Conservation (phyloP, 805 yeast genomes). For the Candida koratica region DNA sequence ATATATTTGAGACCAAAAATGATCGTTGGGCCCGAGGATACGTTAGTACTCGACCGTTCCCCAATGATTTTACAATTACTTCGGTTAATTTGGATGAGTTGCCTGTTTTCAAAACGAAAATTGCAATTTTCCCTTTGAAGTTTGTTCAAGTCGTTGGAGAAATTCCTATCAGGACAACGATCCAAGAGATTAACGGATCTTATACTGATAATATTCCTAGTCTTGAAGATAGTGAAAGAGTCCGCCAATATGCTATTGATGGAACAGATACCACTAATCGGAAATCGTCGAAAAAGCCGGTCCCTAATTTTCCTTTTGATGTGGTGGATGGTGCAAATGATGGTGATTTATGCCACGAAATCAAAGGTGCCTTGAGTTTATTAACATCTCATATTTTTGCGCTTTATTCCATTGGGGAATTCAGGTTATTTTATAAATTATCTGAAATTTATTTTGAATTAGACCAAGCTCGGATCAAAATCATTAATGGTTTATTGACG, state of each 20-base stretch:
- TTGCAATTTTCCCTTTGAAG: conserved; percentile 60
- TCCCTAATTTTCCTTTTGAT: conserved; percentile 55
- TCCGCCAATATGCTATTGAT: conserved; percentile 22
- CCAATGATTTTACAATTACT: conserved; percentile 62
- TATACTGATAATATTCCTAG: conserved; percentile 26
- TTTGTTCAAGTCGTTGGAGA: conserved; percentile 46
- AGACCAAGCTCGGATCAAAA: conserved; percentile 54
- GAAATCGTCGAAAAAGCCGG: background rate
- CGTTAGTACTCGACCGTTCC: conserved; percentile 61
- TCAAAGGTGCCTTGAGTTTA: conserved; percentile 52
- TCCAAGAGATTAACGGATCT: conserved; percentile 27
- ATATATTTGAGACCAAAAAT: conserved; percentile 59
- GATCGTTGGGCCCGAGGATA: conserved; percentile 81
- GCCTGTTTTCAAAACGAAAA: conserved; percentile 50
- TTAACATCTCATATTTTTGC: conserved; percentile 64
- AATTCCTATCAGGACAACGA: conserved; percentile 32
- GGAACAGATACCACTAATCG: conserved; percentile 16
- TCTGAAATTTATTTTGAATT: conserved; percentile 50
- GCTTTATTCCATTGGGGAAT: conserved; percentile 68
- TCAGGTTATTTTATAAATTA: conserved; percentile 56
- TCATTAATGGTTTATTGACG: conserved; percentile 50
- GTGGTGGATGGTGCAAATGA: conserved; percentile 31
- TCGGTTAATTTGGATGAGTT: conserved; percentile 58
- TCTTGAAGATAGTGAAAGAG: conserved; percentile 29
- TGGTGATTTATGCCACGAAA: conserved; percentile 46